A percentile compares a stretch with the other conserved stretches of the same genome.
phyloP scores from a whole-genome alignment of 768 basidiomycete genomes.

The Austroboletus festivus region DNA sequence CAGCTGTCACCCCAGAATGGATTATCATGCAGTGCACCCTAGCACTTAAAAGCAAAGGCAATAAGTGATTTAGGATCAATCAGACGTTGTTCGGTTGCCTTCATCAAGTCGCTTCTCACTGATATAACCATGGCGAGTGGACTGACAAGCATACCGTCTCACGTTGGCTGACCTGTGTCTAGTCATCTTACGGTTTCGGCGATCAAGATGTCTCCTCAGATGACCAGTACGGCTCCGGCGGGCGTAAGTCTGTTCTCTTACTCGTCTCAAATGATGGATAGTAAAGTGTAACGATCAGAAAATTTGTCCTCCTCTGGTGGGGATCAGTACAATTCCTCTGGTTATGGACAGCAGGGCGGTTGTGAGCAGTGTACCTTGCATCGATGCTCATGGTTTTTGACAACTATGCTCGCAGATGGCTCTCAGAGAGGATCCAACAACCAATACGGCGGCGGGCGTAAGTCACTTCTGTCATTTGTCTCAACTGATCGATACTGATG shows the following conservation, averaged over 20 bases:
- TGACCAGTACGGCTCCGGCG: background rate
- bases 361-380: background rate
- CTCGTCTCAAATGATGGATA: background rate
- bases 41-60: conserved; percentile 4
- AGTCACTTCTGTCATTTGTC: no score
- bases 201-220: conserved; percentile 52
- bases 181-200: conserved; percentile 74
- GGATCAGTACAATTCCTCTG: background rate
- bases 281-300: background rate
- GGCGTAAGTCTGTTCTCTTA: background rate
- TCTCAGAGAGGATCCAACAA: no score
- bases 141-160: no score
- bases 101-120: conserved; percentile 6
- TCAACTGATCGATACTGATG: no score
- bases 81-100: conserved; percentile 9
- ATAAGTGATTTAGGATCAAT: background rate
- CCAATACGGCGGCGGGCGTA: no score
- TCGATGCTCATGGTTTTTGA: no score
- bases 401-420: background rate
- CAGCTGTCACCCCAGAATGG: conserved; percentile 24
- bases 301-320: background rate
- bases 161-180: background rate
- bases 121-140: conserved; percentile 25
- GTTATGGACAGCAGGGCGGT: background rate
- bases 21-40: conserved; percentile 16